phyloP scores from a whole-genome alignment of 164 flowering plant genomes.

The Cinnamomum micranthum region DNA sequence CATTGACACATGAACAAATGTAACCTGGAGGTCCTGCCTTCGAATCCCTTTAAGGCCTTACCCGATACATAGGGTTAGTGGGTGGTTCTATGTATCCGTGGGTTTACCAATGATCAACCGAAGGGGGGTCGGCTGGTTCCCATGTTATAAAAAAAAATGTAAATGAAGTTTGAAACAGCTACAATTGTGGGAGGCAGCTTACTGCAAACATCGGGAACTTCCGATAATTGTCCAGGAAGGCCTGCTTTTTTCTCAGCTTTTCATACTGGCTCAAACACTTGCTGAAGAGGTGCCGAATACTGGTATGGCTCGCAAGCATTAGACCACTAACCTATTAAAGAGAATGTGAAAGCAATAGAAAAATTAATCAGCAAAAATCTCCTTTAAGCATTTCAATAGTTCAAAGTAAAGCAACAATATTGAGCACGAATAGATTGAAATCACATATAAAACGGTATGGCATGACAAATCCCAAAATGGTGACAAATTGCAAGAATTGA shows the following conservation, averaged over 20 bases:
- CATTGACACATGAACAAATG: background rate
- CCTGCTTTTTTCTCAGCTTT: constrained; percentile 93
- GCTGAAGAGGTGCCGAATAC: constrained; percentile 94
- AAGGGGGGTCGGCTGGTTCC: too few relatives aligned
- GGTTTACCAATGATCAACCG: too few relatives aligned
- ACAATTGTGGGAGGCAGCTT: constrained; percentile 30
- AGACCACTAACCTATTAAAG: constrained; percentile 85
- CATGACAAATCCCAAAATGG: background rate
- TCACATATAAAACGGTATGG: background rate
- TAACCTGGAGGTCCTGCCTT: too few relatives aligned
- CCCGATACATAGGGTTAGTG: too few relatives aligned
- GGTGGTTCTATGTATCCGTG: too few relatives aligned
- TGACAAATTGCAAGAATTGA: background rate
- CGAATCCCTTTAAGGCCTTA: too few relatives aligned
- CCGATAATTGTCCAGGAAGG: constrained; percentile 95
- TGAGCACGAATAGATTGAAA: too few relatives aligned
- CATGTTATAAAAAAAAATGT: background rate
- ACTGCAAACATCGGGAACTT: constrained; percentile 99
- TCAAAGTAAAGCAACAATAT: background rate
- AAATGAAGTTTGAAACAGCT: background rate
- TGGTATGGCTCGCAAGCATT: constrained; percentile 98
- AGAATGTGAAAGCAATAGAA: background rate
- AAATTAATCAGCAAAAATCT: background rate
- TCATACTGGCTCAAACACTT: constrained; percentile 95
- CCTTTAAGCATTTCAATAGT: background rate